phyloP scores from a whole-genome alignment of 495 filamentous ascomycete species.

The Bacidia rubella region DNA sequence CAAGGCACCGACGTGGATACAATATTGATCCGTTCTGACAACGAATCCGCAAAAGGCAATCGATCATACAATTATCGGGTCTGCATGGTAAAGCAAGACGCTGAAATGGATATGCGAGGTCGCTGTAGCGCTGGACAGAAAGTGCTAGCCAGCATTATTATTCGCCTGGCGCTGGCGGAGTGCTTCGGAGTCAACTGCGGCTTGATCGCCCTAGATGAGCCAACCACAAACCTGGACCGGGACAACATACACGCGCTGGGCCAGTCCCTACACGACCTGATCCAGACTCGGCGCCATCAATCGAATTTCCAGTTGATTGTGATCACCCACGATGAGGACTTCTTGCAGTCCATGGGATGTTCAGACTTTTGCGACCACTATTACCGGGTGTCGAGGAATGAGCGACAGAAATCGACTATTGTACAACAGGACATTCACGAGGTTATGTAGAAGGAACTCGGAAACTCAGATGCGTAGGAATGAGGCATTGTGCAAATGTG shows the following conservation, averaged over 20 bases:
- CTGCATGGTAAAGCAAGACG: constrained; percentile 92
- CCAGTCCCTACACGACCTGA: constrained; percentile 72
- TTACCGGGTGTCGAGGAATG: constrained; percentile 69
- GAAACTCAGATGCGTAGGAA: too few relatives aligned
- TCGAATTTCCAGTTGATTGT: constrained; percentile 95
- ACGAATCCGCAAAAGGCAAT: constrained; percentile 59
- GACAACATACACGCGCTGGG: constrained; percentile 90
- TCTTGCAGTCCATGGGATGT: constrained; percentile 83
- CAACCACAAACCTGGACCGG: constrained; percentile 89
- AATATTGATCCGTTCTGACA: constrained; percentile 85
- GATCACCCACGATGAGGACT: constrained; percentile 98
- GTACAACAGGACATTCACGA: constrained; percentile 54
- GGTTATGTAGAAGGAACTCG: constrained; percentile 23
- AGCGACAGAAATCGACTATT: constrained; percentile 78
- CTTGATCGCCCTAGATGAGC: constrained; percentile 92
- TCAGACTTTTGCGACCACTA: constrained; percentile 90
- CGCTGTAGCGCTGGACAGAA: constrained; percentile 94
- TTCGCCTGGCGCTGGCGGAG: constrained; percentile 89
- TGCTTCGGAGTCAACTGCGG: constrained; percentile 96
- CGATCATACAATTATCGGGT: constrained; percentile 95
- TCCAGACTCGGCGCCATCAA: constrained; percentile 69
- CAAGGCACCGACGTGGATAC: constrained; percentile 96
- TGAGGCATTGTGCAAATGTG: too few relatives aligned
- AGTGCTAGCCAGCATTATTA: constrained; percentile 93
- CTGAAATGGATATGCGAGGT: constrained; percentile 99